A percentile compares a stretch with the other conserved stretches of the same genome.
phyloP scores from a whole-genome alignment of 768 basidiomycete genomes.

The Termitomyces sp. region DNA sequence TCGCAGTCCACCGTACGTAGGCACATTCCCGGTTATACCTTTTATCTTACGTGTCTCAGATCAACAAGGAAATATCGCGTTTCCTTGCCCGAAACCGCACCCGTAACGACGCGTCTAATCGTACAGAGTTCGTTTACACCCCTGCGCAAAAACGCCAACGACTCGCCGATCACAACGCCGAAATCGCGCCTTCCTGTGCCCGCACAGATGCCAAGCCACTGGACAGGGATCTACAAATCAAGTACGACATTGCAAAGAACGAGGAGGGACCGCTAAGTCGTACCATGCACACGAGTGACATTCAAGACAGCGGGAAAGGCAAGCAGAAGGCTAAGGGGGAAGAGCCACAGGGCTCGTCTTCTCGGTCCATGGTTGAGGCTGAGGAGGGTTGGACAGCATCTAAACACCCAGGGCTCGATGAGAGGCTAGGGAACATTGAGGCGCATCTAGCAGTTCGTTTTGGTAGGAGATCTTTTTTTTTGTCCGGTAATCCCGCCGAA shows the following conservation, averaged over 20 bases:
- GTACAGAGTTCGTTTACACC: conserved; percentile 66
- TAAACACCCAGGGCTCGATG: conserved; percentile 57
- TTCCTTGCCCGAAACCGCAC: conserved; percentile 71
- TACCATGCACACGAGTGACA: conserved; percentile 33
- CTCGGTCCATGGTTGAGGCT: not conserved
- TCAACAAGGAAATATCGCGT: conserved; percentile 66
- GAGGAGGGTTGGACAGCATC: conserved; percentile 33
- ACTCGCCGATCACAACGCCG: conserved; percentile 24
- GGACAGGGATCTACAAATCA: conserved; percentile 77
- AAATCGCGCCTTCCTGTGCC: conserved; percentile 54
- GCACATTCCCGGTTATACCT: too few relatives aligned
- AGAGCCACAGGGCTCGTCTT: conserved; percentile 3
- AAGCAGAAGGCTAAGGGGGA: conserved; percentile 9
- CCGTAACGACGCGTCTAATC: conserved; percentile 75
- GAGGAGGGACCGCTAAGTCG: conserved; percentile 71
- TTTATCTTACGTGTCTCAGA: conserved; percentile 33
- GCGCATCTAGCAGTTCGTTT: conserved; percentile 71
- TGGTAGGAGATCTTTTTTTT: conserved; percentile 40
- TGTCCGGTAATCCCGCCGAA: not conserved
- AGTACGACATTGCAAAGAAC: conserved; percentile 86
- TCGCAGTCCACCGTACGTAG: conserved; percentile 58
- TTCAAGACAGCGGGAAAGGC: conserved; percentile 16
- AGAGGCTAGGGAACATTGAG: conserved; percentile 66
- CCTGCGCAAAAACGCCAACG: conserved; percentile 52
- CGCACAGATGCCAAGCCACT: conserved; percentile 69